Percentiles rank a stretch among this genome's conserved stretches.
Conservation (phyloP, 2,329 filamentous ascomycete species). For the Aureobasidium musti region DNA sequence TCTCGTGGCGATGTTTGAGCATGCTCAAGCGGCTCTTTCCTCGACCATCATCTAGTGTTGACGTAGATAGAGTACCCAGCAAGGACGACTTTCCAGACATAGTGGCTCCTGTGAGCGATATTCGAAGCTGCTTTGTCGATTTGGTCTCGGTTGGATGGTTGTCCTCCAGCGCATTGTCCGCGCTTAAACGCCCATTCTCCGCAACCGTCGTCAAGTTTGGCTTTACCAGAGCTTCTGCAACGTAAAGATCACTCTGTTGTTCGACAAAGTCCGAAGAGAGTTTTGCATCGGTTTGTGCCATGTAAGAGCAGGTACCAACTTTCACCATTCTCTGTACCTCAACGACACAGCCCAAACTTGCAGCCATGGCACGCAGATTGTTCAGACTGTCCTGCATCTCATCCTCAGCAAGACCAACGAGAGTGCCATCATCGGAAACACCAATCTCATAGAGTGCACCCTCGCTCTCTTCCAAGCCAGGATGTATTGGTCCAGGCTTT, state of each 20-base stretch:
- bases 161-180: constrained; percentile 1
- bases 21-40: constrained; percentile 87
- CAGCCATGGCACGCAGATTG: constrained; percentile 86
- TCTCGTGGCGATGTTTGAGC: constrained; percentile 89
- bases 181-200: background rate
- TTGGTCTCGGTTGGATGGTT: background rate
- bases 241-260: constrained; percentile 65
- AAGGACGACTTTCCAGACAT: constrained; percentile 91
- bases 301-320: constrained; percentile 83
- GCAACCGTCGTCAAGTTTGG: constrained; percentile 55
- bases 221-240: constrained; percentile 85
- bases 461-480: constrained; percentile 87
- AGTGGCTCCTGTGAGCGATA: constrained; percentile 86
- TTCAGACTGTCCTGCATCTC: constrained; percentile 89
- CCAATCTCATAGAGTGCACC: constrained; percentile 96
- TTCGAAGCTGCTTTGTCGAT: constrained; percentile 70
- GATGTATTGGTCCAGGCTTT: constrained; percentile 58
- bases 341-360: constrained; percentile 83
- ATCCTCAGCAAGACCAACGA: constrained; percentile 83
- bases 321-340: constrained; percentile 78
- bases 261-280: constrained; percentile 32
- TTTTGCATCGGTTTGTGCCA: constrained; percentile 45
- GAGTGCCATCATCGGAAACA: constrained; percentile 88
- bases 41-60: constrained; percentile 84
- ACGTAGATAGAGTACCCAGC: constrained; percentile 83